A percentile compares a stretch with the other conserved stretches of the same genome.
Conservation (phyloP, 768 basidiomycete species). For the Tylopilus sp. region DNA sequence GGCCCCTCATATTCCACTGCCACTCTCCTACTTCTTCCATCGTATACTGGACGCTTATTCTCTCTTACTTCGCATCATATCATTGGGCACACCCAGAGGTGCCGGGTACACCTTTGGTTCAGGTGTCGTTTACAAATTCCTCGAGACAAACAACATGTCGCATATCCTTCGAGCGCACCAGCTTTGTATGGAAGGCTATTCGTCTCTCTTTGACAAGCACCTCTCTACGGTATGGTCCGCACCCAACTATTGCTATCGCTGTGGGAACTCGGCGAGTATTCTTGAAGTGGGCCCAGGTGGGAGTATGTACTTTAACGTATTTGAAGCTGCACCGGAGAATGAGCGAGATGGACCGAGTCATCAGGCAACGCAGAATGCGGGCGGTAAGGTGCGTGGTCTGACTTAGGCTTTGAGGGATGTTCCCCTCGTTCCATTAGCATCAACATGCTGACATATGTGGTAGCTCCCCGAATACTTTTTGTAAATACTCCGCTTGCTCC, state of each 20-base stretch:
- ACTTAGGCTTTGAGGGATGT: neutral
- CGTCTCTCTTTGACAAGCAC: conserved; percentile 94
- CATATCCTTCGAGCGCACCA: conserved; percentile 98
- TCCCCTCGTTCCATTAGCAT: neutral
- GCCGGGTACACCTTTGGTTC: conserved; percentile 99
- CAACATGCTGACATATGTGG: neutral
- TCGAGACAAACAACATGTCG: conserved; percentile 93
- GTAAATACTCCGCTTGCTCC: conserved; percentile 20
- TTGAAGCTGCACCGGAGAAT: conserved; percentile 98
- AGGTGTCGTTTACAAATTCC: conserved; percentile 96
- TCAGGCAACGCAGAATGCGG: conserved; percentile 67
- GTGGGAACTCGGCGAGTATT: conserved; percentile 96
- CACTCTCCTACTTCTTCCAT: conserved; percentile 9
- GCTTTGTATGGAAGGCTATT: conserved; percentile 98
- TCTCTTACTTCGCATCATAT: conserved; percentile 3
- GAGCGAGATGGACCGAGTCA: conserved; percentile 86
- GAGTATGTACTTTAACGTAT: conserved; percentile 92
- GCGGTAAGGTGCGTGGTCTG: conserved; percentile 55
- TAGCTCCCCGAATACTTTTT: conserved; percentile 83
- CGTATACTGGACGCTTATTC: conserved; percentile 9
- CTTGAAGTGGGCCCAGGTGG: conserved; percentile 92
- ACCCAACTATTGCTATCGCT: conserved; percentile 98
- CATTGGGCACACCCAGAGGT: conserved; percentile 51
- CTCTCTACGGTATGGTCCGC: conserved; percentile 98
- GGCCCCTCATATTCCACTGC: conserved; percentile 9